Conservation (phyloP, 108 stramenopile species). For the Cylindrotheca fusiformis region DNA sequence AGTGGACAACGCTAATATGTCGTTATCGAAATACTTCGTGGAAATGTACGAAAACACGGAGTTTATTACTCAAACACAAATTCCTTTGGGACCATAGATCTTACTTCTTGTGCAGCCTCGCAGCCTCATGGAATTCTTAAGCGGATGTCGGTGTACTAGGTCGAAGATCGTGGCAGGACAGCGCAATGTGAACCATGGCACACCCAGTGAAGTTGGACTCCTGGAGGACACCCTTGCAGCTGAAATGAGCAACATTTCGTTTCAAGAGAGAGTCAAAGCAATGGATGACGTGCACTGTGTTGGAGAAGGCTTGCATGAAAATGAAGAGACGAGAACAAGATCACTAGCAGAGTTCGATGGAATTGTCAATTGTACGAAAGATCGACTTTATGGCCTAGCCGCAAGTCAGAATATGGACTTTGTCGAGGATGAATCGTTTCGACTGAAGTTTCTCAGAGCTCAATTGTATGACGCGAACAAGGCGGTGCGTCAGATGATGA, state of each 20-base stretch:
- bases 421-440: conserved; percentile 1
- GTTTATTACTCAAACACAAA: too few species aligned
- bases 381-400: neutral
- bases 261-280: neutral
- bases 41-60: too few species aligned
- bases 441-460: conserved; percentile 17
- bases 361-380: neutral
- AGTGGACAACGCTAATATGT: too few species aligned
- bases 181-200: too few species aligned
- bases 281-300: neutral
- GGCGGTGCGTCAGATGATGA: conserved; percentile 2
- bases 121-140: too few species aligned
- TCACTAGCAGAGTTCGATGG: neutral
- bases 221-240: neutral
- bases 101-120: too few species aligned
- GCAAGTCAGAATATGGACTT: neutral
- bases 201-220: too few species aligned
- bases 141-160: too few species aligned
- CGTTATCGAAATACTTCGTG: too few species aligned
- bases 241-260: neutral
- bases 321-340: neutral
- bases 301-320: neutral
- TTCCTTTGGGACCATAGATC: too few species aligned
- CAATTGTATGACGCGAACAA: conserved; percentile 4
- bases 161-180: too few species aligned